Evolutionary conservation across 2,329 filamentous ascomycete genomes (phyloP).

Genomic region (Exophiala calicioides): DNA sequence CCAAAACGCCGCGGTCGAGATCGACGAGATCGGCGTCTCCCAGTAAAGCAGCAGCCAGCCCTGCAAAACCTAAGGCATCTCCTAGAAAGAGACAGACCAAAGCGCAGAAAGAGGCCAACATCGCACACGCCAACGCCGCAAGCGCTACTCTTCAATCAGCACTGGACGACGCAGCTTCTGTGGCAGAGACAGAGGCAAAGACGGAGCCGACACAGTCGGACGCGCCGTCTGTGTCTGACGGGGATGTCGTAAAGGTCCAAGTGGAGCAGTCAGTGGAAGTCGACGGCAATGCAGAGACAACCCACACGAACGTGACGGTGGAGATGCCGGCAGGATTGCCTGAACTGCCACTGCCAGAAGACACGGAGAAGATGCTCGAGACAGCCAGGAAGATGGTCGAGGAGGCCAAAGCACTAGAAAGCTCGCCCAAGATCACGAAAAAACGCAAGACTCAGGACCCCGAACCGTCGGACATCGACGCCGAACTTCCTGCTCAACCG

Average conservation of each 20-base stretch:
- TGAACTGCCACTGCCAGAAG: slow-evolving; percentile 72
- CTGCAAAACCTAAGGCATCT: slow-evolving; percentile 44
- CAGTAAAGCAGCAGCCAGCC: slow-evolving; percentile 41
- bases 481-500: slow-evolving; percentile 46
- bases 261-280: slow-evolving; percentile 71
- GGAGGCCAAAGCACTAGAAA: slow-evolving; percentile 57
- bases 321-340: slow-evolving; percentile 69
- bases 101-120: slow-evolving; percentile 50
- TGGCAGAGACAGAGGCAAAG: slow-evolving; percentile 31
- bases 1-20: slow-evolving; percentile 42
- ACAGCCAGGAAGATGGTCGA: slow-evolving; percentile 88
- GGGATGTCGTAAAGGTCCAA: slow-evolving; percentile 65
- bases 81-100: slow-evolving; percentile 57
- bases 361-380: slow-evolving; percentile 79
- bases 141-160: slow-evolving; percentile 51
- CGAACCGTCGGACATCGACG: slow-evolving; percentile 42
- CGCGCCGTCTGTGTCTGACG: slow-evolving; percentile 29
- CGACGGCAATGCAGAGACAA: slow-evolving; percentile 66
- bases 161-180: slow-evolving; percentile 45
- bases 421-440: slow-evolving; percentile 44
- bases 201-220: slow-evolving; percentile 14
- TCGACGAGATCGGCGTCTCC: slow-evolving; percentile 62
- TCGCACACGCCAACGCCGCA: slow-evolving; percentile 50
- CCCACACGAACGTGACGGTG: slow-evolving; percentile 71
- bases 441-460: slow-evolving; percentile 69